Base-by-base conservation (phyloP, 169 alveolate genomes). In the Plasmodium inui region DNA sequence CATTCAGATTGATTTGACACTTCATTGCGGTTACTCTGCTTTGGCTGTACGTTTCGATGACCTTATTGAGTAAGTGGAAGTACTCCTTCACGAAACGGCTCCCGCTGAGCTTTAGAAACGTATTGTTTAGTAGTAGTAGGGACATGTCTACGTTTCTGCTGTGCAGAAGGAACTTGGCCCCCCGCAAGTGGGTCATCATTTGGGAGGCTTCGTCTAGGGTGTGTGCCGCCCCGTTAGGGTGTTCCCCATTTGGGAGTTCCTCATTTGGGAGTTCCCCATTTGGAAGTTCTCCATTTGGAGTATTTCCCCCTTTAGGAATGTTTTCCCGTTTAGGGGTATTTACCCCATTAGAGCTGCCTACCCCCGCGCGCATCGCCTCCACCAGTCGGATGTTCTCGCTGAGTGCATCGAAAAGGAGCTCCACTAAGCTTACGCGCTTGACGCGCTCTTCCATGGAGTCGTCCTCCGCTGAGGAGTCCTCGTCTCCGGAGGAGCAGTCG, bases 1-100 rank as follows among this genome's bases (percentile, higher is more conserved):
- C 61, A 71, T 91, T 91, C 39, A 80, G 57, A 82, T 82, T 70
- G 7, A 61, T 91, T 70, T 81, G 83, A 9, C 95, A 91, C 28
- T 91, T 82, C 79, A 80, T 91, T 30, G 84, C 8, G 14, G 95
- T 82, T 22, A 91, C 46, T 34, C 46, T 30, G 28, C 55, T 53
- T 30, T 71, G 84, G 26, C 73, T 39, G 55, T 91, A 80, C 82
- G 72, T 91, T 89, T 89, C 94, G 19, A 67, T 67, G 32, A 89
- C 34, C 50, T 39, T 70, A 57, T 91, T 91, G 50, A 91, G 78
- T 30, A 91, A 26, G 26, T 37, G 26, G 61, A 91, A 91, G 70
- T 91, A 91, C 78, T 80, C 84, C 76, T 57, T 50, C 74, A 91
- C 22, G 83, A 71, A 91, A 22, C 39, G 82, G 39, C 37, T 91